These are phyloP conservation scores for Dictyostelium brefeldianum DNA, from an alignment of 78 protist genomes.

Conservation along the genomic window DNA sequence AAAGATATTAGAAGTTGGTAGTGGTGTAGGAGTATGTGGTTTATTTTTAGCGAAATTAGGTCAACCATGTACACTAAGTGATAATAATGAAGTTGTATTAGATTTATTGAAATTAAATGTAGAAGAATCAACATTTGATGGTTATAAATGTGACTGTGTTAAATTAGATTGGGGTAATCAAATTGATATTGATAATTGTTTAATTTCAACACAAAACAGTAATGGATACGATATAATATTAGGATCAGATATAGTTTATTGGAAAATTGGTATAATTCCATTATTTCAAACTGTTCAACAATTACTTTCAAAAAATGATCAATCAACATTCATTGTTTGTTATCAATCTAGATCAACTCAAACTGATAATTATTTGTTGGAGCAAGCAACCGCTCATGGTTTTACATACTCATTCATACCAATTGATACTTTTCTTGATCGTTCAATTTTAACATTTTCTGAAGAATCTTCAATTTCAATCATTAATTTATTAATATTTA, in stretches of 20 bases:
- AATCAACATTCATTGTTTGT: constrained; percentile 19
- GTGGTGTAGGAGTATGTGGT: constrained; percentile 76
- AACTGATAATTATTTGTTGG: constrained; percentile 52
- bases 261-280: constrained; percentile 53
- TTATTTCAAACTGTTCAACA: constrained; percentile 29
- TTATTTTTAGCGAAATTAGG: constrained; percentile 46
- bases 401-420: constrained; percentile 22
- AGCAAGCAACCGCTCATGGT: background rate
- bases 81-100: constrained; percentile 55
- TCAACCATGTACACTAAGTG: constrained; percentile 19
- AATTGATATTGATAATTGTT: constrained; percentile 17
- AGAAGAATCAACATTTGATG: constrained; percentile 5
- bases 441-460: background rate
- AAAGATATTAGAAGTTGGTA: constrained; percentile 44
- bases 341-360: constrained; percentile 72
- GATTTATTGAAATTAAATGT: constrained; percentile 42
- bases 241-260: constrained; percentile 66
- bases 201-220: background rate
- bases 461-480: constrained; percentile 18
- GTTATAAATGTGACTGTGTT: constrained; percentile 36
- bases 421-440: constrained; percentile 8
- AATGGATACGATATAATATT: constrained; percentile 53
- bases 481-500: constrained; percentile 24
- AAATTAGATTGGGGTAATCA: constrained; percentile 58
- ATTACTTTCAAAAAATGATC: background rate